Percentiles rank a stretch among this genome's conserved stretches.
Conservation (phyloP, 306 rosid genomes). For the Prosopis cineraria region DNA sequence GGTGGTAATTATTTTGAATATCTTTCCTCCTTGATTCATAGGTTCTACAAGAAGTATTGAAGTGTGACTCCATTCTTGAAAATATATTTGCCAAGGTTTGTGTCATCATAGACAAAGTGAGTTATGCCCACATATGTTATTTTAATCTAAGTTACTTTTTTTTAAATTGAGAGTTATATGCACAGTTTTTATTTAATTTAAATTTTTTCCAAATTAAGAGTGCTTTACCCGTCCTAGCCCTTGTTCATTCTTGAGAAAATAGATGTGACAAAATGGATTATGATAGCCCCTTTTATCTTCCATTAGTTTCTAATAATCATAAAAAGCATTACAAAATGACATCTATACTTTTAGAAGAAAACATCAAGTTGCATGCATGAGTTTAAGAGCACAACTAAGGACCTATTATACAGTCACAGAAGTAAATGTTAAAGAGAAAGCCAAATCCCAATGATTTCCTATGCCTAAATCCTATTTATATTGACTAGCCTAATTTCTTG, state of each 20-base stretch:
- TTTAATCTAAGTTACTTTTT: too few relatives aligned
- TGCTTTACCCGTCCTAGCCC: slow-evolving; percentile 18
- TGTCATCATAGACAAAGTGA: slow-evolving; percentile 92
- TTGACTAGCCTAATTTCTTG: neutral
- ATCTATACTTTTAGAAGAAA: neutral
- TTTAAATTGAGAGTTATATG: too few relatives aligned
- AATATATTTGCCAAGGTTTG: slow-evolving; percentile 84
- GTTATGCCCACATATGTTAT: slow-evolving; percentile 39
- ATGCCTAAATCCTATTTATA: too few relatives aligned
- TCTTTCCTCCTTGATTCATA: too few relatives aligned
- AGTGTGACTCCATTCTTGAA: too few relatives aligned
- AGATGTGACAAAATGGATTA: slow-evolving; percentile 18
- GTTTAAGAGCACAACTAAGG: too few relatives aligned
- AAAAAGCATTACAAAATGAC: slow-evolving; percentile 2
- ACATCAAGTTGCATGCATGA: neutral
- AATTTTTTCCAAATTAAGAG: slow-evolving; percentile 21
- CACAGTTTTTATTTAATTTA: slow-evolving; percentile 28
- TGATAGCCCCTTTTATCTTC: neutral
- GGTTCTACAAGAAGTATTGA: too few relatives aligned
- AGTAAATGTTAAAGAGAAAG: too few relatives aligned
- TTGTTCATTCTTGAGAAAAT: slow-evolving; percentile 19
- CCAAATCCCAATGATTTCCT: too few relatives aligned
- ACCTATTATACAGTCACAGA: too few relatives aligned
- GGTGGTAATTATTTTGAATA: too few relatives aligned
- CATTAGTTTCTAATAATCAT: neutral